Percentiles rank a stretch among this genome's conserved stretches.
phyloP scores from a whole-genome alignment of 345 rosid genomes.

The Anacardium occidentale region DNA sequence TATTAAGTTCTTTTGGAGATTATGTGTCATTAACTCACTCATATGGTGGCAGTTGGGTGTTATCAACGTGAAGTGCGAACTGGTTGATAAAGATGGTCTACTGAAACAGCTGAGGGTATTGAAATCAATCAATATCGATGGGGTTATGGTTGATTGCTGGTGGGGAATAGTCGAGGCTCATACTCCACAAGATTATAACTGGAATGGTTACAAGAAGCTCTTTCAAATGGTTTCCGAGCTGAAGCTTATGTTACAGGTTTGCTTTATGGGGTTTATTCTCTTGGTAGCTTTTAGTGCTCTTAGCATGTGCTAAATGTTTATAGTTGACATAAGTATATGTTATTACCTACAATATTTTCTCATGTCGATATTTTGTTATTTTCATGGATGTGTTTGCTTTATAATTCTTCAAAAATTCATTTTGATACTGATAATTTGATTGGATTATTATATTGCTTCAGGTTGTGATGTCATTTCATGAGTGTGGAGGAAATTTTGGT shows the following conservation, averaged over 20 bases:
- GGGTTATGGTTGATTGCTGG: slow-evolving; percentile 95
- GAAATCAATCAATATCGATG: slow-evolving; percentile 79
- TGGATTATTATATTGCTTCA: slow-evolving; percentile 34
- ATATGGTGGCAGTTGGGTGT: slow-evolving; percentile 69
- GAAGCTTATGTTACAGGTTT: slow-evolving; percentile 85
- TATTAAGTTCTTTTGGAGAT: slow-evolving; percentile 10
- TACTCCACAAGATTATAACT: slow-evolving; percentile 81
- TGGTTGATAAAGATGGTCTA: slow-evolving; percentile 81
- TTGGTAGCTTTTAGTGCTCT: not conserved
- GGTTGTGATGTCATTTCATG: slow-evolving; percentile 98
- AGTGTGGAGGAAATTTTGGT: slow-evolving; percentile 97
- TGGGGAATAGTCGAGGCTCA: slow-evolving; percentile 99
- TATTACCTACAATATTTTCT: too few relatives aligned
- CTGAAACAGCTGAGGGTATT: slow-evolving; percentile 72
- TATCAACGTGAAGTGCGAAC: slow-evolving; percentile 87
- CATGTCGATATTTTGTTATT: not conserved
- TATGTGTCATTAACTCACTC: slow-evolving; percentile 16
- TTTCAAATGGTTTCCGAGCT: slow-evolving; percentile 78
- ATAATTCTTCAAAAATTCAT: slow-evolving; percentile 15
- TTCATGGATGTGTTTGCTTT: slow-evolving; percentile 1
- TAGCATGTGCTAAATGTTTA: not conserved
- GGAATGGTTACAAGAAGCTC: slow-evolving; percentile 88
- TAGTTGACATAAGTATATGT: not conserved
- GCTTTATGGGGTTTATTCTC: slow-evolving; percentile 23
- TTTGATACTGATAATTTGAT: slow-evolving; percentile 17